phyloP scores from a whole-genome alignment of 768 basidiomycete genomes.

The Boletus sp. region DNA sequence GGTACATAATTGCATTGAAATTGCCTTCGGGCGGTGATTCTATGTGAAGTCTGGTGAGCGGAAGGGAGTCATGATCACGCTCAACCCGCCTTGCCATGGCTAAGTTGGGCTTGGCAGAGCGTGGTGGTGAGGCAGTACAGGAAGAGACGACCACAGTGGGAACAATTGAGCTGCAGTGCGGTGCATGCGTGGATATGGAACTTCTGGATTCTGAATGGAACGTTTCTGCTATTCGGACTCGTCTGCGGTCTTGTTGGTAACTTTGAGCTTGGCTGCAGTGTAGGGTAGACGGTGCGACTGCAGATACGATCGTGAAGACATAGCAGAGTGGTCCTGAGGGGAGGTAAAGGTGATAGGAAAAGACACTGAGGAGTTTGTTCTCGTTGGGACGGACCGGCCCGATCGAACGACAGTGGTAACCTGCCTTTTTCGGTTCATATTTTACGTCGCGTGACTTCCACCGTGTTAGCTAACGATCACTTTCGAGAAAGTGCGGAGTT shows the following conservation, averaged over 20 bases:
- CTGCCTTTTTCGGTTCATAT: constrained; percentile 11
- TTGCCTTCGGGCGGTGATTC: too few species aligned
- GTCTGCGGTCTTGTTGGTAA: constrained; percentile 8
- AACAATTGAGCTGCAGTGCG: neutral
- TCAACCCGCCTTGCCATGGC: too few species aligned
- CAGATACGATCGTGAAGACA: neutral
- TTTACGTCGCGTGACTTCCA: neutral
- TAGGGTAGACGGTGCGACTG: neutral
- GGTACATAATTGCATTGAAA: too few species aligned
- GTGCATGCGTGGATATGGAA: constrained; percentile 21
- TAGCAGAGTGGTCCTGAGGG: neutral
- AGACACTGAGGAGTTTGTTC: neutral
- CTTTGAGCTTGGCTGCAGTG: neutral
- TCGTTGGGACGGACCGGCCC: neutral
- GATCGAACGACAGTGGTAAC: constrained; percentile 7
- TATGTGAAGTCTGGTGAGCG: too few species aligned
- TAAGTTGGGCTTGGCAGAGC: too few species aligned
- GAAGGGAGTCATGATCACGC: too few species aligned
- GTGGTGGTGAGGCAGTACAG: constrained; percentile 10
- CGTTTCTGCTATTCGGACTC: constrained; percentile 7
- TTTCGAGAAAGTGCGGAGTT: neutral
- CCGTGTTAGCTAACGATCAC: neutral
- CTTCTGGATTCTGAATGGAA: constrained; percentile 32
- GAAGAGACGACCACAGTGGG: too few species aligned
- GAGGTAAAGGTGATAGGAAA: neutral